Conservation (phyloP, 202 grass and related monocot species). For the Panicum hallii region DNA sequence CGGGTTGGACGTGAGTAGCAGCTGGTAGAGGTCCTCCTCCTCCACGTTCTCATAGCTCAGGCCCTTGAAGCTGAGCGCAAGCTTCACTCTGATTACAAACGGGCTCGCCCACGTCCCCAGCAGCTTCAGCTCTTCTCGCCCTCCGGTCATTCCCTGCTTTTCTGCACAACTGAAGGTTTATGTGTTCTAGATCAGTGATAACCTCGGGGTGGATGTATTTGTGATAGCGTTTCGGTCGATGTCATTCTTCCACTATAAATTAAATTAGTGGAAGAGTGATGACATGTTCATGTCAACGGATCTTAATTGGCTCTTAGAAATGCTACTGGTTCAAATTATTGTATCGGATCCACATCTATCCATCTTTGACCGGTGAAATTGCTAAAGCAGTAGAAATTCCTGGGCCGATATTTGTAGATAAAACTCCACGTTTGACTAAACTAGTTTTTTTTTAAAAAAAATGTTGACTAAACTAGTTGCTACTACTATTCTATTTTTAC, state of each 20-base stretch:
- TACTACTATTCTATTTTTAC: not conserved
- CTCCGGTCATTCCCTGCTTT: not conserved
- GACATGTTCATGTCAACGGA: not conserved
- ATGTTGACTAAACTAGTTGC: no score
- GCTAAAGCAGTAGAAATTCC: not conserved
- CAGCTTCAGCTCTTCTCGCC: slow-evolving; percentile 44
- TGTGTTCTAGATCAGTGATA: no score
- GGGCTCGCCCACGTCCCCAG: slow-evolving; percentile 52
- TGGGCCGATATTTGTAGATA: not conserved
- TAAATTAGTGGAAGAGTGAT: not conserved
- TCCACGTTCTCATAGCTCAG: slow-evolving; percentile 45
- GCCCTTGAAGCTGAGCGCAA: slow-evolving; percentile 54
- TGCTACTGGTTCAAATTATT: not conserved
- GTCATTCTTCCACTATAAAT: not conserved
- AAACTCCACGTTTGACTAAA: not conserved
- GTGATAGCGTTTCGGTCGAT: not conserved
- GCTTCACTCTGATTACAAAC: slow-evolving; percentile 45
- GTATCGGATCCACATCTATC: not conserved
- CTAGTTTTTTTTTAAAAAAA: no score
- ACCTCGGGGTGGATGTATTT: not conserved
- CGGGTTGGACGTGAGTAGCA: slow-evolving; percentile 57
- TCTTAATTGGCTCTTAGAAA: not conserved
- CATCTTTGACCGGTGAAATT: not conserved
- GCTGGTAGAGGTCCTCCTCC: slow-evolving; percentile 40
- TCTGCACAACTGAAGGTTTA: not conserved